Evolutionary conservation across 768 basidiomycete genomes (phyloP), one percentile per base, ranked within the genome.

Genomic region (Flagelloscypha sp.): DNA sequence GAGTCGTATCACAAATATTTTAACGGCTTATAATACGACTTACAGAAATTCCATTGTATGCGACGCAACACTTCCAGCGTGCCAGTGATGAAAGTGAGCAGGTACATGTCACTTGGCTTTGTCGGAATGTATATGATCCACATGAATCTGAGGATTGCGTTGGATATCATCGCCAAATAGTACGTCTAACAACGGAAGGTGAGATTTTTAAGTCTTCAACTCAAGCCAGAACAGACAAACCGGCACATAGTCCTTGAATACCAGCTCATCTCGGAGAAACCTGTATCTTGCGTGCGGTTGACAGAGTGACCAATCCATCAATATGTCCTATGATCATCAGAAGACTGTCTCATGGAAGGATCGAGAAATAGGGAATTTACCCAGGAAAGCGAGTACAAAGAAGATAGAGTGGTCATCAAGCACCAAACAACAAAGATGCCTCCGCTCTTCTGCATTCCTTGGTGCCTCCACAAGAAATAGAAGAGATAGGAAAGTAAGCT

Each of bases 241-340:
- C 15, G 68, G 63, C 45, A 79, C 61, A 25, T 73, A 51, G 30
- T 78, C 70, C 5, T 68, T 62, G 54, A 92, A 97, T 2, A 86
- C 61, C 21, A 94, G 58, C 24, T 93, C 85, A 4, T 63, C 56
- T 12, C 95, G 76, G 3, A 98, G 68, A 25, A 86, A 61, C 13
- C 61, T 71, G 43, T 83, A 65, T 41, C 47, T 62, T 6, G 66
- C 62, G 38, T 64, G 76, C 4, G 69, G 64, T 38, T 74, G 67
- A 27, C 89, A 61, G 28, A 98, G 52, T 2, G 84, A 87, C 94
- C 94, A 97, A 55, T 98, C 94, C 76, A 93, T 84, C 7, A 82
- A 50, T 21, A 89, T 55, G 48, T 95, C 90, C 89, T 87, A 44
- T 33, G 24, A 29, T 23, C 1, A 33, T 20, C 24, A 35, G 10